A percentile compares a stretch with the other conserved stretches of the same genome.
Evolutionary conservation across 164 flowering plant species (phyloP).

Genomic region (Taxillus chinensis): DNA sequence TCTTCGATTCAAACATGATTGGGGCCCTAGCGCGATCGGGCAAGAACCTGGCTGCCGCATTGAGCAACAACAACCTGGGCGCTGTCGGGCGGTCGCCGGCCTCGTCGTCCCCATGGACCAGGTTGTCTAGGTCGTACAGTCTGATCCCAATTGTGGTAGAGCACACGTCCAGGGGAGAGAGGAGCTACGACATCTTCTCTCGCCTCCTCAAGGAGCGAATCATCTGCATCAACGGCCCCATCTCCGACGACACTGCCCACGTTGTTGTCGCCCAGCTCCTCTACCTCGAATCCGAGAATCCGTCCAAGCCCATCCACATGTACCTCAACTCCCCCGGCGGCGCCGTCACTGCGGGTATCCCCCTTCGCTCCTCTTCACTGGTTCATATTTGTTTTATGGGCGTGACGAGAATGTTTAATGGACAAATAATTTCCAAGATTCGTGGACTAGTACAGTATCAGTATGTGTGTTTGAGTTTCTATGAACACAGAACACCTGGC

Average conservation of each 20-base stretch:
- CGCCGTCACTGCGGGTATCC: constrained; percentile 76
- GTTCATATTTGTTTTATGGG: too few species aligned
- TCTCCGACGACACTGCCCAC: constrained; percentile 83
- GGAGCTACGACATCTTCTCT: constrained; percentile 95
- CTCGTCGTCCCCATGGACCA: not conserved
- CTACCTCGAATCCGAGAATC: constrained; percentile 87
- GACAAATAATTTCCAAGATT: too few species aligned
- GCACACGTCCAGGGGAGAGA: constrained; percentile 84
- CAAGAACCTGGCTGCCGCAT: too few species aligned
- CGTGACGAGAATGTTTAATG: too few species aligned
- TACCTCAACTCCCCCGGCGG: constrained; percentile 97
- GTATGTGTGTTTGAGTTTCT: too few species aligned
- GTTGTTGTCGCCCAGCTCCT: constrained; percentile 96
- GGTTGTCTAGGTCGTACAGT: constrained; percentile 18
- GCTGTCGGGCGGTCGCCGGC: not conserved
- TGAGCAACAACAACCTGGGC: too few species aligned
- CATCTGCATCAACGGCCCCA: constrained; percentile 86
- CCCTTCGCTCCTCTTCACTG: not conserved
- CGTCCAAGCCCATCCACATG: constrained; percentile 83
- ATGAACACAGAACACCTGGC: too few species aligned
- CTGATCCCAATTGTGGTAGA: constrained; percentile 91
- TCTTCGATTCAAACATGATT: too few species aligned
- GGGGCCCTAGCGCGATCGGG: too few species aligned
- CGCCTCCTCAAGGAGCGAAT: constrained; percentile 92
- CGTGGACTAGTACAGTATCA: too few species aligned